Base-by-base conservation (phyloP, 2,329 filamentous ascomycete genomes). In the Phyllosticta ampelicida region DNA sequence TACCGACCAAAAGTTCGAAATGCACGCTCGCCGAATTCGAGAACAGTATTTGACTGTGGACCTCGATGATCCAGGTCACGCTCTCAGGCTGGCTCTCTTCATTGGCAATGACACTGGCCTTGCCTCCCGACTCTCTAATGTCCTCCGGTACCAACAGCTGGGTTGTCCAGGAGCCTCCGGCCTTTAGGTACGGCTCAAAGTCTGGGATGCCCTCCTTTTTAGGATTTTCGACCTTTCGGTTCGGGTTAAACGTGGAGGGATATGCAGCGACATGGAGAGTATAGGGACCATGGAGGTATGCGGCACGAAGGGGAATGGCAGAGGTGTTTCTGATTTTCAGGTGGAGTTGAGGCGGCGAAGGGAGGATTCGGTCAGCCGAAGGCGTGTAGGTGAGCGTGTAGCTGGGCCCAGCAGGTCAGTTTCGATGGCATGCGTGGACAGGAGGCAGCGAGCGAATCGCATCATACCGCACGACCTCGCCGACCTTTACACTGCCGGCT, bases 141-240 rank as follows among this genome's bases (percentile, higher is more conserved):
- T 86, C 77, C 57, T 92, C 86, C 0, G 92, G 92, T 0, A 99
- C 85, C 5, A 83, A 78, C 62, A 99, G 80, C 67, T 85, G 83
- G 60, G 89, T 87, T 65, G 85, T 83, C 87, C 91, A 99, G 51
- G 81, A 84, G 6, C 90, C 91, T 28, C 91, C 94, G 9, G 94
- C 91, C 77, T 97, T 97, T 68, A 99, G 81, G 77, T 96, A 92
- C 52, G 94, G 92, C 74, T 99, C 94, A 67, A 94, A 99, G 66
- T 95, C 88, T 16, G 94, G 94, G 1, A 86, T 80, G 52, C 89
- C 89, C 74, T 90, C 85, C 55, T 79, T 78, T 55, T 84, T 81
- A 1, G 86, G 80, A 55, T 86, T 79, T 60, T 85, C 82, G 65
- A 87, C 85, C 69, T 89, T 90, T 63, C 80, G 77, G 73, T 96